phyloP scores from a whole-genome alignment of 345 rosid genomes.

The Aegle marmelos region DNA sequence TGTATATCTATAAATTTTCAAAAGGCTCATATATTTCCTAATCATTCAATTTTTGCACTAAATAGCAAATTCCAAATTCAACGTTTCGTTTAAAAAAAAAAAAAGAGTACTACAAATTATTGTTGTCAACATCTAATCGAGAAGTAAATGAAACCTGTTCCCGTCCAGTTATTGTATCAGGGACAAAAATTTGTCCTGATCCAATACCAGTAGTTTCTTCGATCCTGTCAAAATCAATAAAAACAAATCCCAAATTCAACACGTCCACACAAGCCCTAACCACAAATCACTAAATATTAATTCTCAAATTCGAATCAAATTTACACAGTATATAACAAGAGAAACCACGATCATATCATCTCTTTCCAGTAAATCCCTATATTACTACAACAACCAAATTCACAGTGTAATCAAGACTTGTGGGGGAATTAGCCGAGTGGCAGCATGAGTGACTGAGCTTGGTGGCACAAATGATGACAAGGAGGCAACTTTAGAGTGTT shows the following conservation, averaged over 20 bases:
- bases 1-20: background rate
- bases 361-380: background rate
- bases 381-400: background rate
- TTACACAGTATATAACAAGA: background rate
- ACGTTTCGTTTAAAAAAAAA: background rate
- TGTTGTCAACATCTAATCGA: no score
- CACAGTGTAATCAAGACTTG: background rate
- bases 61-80: background rate
- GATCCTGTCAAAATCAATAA: background rate
- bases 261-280: background rate
- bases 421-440: no score
- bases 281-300: background rate
- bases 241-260: background rate
- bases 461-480: background rate
- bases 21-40: background rate
- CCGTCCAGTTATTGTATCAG: background rate
- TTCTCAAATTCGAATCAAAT: background rate
- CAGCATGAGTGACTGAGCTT: background rate
- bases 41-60: background rate
- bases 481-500: no score
- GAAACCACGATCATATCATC: background rate
- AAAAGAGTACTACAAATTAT: background rate
- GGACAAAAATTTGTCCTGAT: background rate
- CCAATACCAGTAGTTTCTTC: background rate
- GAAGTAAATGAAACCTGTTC: background rate